Conservation (phyloP, 306 rosid genomes). For the Casuarina cunninghamiana region DNA sequence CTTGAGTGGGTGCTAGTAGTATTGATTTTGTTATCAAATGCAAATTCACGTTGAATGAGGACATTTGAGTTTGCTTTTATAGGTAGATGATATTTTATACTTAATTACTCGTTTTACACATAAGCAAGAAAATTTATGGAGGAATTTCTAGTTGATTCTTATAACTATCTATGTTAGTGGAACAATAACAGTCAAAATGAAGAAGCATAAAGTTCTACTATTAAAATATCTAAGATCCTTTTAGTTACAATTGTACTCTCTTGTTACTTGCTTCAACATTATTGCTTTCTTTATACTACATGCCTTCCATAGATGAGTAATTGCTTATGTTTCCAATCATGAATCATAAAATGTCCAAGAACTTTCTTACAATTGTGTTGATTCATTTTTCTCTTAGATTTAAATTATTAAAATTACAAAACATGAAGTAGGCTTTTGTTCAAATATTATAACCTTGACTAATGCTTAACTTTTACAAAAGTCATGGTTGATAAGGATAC, state of each 20-base stretch:
- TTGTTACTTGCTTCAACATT: too few relatives aligned
- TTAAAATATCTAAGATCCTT: too few relatives aligned
- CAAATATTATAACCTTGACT: constrained; percentile 1
- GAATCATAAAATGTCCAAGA: neutral
- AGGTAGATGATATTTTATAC: neutral
- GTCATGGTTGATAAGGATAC: constrained; percentile 47
- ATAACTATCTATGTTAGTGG: neutral
- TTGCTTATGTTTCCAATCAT: too few relatives aligned
- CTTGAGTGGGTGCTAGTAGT: neutral
- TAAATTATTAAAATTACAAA: neutral
- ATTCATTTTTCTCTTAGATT: neutral
- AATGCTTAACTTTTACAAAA: constrained; percentile 22
- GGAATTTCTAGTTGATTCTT: constrained; percentile 1
- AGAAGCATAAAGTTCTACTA: too few relatives aligned
- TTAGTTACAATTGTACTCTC: too few relatives aligned
- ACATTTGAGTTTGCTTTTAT: neutral
- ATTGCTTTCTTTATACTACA: too few relatives aligned
- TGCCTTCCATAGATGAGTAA: too few relatives aligned
- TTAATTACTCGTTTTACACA: neutral
- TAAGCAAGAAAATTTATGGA: too few relatives aligned
- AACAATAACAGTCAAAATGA: too few relatives aligned
- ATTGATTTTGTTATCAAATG: neutral
- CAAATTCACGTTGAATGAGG: neutral
- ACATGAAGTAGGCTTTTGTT: neutral
- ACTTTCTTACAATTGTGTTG: neutral